Percentiles rank a stretch among this genome's conserved stretches.
Conservation (phyloP, 192 early-diverging fungal species). For the Coemansia sp. region DNA sequence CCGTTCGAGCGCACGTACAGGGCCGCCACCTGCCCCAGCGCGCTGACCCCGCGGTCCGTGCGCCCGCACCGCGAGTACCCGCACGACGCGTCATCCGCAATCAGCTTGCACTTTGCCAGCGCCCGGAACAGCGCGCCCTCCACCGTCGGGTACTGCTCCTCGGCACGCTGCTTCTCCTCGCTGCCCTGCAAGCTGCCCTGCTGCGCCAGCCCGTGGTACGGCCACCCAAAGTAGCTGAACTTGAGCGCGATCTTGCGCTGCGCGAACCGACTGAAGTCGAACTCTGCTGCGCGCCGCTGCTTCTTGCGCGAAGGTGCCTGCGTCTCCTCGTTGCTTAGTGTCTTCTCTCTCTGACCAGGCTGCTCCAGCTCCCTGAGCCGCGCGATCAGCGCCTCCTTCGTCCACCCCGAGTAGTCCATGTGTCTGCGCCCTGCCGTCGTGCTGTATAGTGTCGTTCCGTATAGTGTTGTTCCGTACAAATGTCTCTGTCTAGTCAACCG, state of each 20-base stretch:
- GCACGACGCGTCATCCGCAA: constrained; percentile 64
- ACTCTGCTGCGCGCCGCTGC: constrained; percentile 29
- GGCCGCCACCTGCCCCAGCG: constrained; percentile 85
- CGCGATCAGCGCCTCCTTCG: constrained; percentile 57
- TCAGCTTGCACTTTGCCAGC: constrained; percentile 70
- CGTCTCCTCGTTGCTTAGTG: constrained; percentile 7
- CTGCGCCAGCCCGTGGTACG: constrained; percentile 81
- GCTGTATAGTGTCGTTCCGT: too few relatives aligned
- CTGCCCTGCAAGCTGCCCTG: constrained; percentile 57
- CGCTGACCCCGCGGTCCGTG: constrained; percentile 87
- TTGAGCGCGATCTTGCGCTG: constrained; percentile 80
- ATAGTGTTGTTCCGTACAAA: too few relatives aligned
- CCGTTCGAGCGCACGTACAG: constrained; percentile 70
- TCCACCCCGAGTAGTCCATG: constrained; percentile 53
- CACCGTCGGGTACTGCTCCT: constrained; percentile 62
- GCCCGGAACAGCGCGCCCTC: constrained; percentile 87
- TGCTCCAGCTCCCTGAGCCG: constrained; percentile 50
- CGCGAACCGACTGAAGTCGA: constrained; percentile 77
- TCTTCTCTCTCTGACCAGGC: neutral
- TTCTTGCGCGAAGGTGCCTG: constrained; percentile 40
- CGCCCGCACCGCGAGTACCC: constrained; percentile 82
- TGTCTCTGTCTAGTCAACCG: too few relatives aligned
- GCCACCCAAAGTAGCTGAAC: constrained; percentile 89
- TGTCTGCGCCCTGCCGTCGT: too few relatives aligned
- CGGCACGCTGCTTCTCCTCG: constrained; percentile 35